These are phyloP conservation scores for Aegilops bicornis DNA, from an alignment of 176 grass and related monocot species.

Conservation along the genomic window DNA sequence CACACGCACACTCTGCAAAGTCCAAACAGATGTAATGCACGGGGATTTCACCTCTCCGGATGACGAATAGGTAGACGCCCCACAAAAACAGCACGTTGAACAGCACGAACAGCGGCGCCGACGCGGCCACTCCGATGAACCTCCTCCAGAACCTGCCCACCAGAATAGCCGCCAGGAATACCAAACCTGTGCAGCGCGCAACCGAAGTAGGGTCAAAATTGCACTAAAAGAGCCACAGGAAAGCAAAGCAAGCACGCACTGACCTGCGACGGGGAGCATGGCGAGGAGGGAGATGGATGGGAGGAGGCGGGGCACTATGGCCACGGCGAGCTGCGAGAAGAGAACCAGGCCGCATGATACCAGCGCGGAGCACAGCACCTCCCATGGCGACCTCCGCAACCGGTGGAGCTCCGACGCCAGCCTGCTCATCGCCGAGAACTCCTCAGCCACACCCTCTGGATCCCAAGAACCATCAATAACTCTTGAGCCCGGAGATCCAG, in stretches of 20 bases:
- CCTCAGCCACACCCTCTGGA: slow-evolving; percentile 4
- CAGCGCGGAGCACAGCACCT: slow-evolving; percentile 65
- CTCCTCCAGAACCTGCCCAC: slow-evolving; percentile 72
- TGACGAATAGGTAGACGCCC: slow-evolving; percentile 70
- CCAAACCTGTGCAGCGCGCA: slow-evolving; percentile 52
- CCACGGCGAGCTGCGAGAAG: slow-evolving; percentile 77
- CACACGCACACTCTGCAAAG: neutral
- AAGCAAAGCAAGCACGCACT: neutral
- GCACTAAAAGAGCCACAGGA: neutral
- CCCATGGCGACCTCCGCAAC: slow-evolving; percentile 58
- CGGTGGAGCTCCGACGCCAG: slow-evolving; percentile 60
- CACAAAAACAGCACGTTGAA: slow-evolving; percentile 95
- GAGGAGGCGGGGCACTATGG: slow-evolving; percentile 74
- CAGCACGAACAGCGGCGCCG: slow-evolving; percentile 81
- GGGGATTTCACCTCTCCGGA: slow-evolving; percentile 56
- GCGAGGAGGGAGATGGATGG: slow-evolving; percentile 69
- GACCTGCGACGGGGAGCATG: slow-evolving; percentile 90
- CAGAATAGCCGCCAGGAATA: slow-evolving; percentile 65
- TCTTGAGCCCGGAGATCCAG: slow-evolving; percentile 25
- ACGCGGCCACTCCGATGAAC: slow-evolving; percentile 63
- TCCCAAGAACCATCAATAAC: slow-evolving; percentile 43
- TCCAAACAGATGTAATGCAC: slow-evolving; percentile 19
- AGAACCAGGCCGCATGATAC: slow-evolving; percentile 66
- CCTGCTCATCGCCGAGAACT: slow-evolving; percentile 59
- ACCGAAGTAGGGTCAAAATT: slow-evolving; percentile 19